Evolutionary conservation across 2,329 filamentous ascomycete genomes (phyloP), one percentile per base, ranked within the genome.

Genomic region (Fusarium mexicanum): DNA sequence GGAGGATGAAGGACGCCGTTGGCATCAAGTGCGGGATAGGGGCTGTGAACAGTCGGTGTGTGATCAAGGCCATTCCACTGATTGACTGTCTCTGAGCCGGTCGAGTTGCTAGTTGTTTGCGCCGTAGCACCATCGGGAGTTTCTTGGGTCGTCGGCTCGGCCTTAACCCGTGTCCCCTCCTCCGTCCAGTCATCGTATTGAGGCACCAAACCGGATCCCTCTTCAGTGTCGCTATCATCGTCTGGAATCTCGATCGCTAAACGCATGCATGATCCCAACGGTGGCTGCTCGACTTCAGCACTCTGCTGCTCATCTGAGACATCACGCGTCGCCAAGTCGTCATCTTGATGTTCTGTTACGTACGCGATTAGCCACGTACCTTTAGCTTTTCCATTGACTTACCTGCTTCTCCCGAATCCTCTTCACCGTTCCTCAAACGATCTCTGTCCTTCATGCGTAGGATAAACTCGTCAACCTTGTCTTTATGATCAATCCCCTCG

Each of bases 321-420:
- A n/a, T n/a, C 10, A 6, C 1, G 2, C 4, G 20, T 6, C 4
- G 10, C 5, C 29, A 4, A 3, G 47, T n/a, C 29, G 2, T 3
- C 4, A 29, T 29, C 18, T 8, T 47, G 24, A 4, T 29, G 24
- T 22, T 22, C 44, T 47, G 33, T 35, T n/a, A n/a, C n/a, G n/a
- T n/a, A n/a, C n/a, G n/a, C n/a, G n/a, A n/a, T n/a, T n/a, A n/a
- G n/a, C n/a, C n/a, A n/a, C n/a, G n/a, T n/a, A n/a, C n/a, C n/a
- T n/a, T n/a, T n/a, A n/a, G n/a, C n/a, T n/a, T n/a, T n/a, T n/a
- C n/a, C n/a, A n/a, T n/a, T n/a, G n/a, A n/a, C n/a, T n/a, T n/a
- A 29, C 44, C 46, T 22, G 13, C 18, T 48, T 29, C 46, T 22
- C 24, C 24, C 18, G 18, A 47, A 26, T 20, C 24, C 2, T 29